A percentile compares a stretch with the other conserved stretches of the same genome.
These are phyloP conservation scores for Apiotrichum mycotoxinovorans DNA, from an alignment of 1,284 basidiomycete genomes.

Conservation along the genomic window DNA sequence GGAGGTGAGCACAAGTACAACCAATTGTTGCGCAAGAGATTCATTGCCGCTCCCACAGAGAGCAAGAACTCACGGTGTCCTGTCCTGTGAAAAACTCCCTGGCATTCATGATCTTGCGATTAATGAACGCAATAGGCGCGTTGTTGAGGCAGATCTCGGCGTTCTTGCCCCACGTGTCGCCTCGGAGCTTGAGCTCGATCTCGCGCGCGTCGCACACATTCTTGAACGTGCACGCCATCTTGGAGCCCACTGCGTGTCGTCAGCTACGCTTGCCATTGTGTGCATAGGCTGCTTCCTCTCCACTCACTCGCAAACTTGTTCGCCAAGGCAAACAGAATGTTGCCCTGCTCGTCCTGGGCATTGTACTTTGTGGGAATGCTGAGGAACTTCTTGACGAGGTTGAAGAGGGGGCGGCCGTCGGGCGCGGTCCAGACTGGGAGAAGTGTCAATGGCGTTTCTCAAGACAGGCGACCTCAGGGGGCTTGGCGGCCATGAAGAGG, in stretches of 20 bases:
- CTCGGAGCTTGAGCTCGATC: constrained; percentile 17
- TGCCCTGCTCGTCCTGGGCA: constrained; percentile 30
- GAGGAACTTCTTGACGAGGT: constrained; percentile 36
- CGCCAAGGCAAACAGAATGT: constrained; percentile 37
- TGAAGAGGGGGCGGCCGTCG: constrained; percentile 35
- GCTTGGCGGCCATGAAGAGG: too few species aligned
- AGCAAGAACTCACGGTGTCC: constrained; percentile 44
- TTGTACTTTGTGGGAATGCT: constrained; percentile 32
- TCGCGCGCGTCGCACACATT: neutral
- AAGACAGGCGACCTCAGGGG: too few species aligned
- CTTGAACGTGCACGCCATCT: constrained; percentile 41
- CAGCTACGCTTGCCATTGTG: too few species aligned
- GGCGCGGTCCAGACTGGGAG: constrained; percentile 37
- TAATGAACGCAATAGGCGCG: constrained; percentile 40
- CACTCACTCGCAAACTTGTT: constrained; percentile 38
- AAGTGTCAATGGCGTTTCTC: neutral
- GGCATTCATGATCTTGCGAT: constrained; percentile 34
- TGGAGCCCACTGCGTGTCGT: constrained; percentile 32
- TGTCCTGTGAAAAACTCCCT: constrained; percentile 36
- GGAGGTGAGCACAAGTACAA: neutral
- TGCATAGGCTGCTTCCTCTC: neutral
- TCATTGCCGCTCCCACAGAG: too few species aligned
- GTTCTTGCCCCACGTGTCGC: constrained; percentile 42
- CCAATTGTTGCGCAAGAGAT: neutral
- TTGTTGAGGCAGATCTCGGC: constrained; percentile 31